These are phyloP conservation scores for Polytrichum formosum DNA, from an alignment of 225 moss, liverwort and hornwort genomes.

Conservation along the genomic window DNA sequence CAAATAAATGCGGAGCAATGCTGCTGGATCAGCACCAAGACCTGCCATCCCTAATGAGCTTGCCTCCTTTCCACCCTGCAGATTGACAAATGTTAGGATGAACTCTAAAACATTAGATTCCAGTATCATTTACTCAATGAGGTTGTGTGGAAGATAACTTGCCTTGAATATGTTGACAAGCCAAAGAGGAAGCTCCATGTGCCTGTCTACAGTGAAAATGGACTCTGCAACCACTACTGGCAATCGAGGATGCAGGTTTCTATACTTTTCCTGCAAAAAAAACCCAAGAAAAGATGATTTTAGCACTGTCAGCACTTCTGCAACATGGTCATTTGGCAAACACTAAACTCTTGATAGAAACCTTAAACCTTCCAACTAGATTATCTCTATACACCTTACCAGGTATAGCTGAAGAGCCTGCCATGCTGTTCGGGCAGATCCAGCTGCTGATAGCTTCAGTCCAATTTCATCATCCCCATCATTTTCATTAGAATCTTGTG, in stretches of 20 bases:
- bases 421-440: slow-evolving; percentile 77
- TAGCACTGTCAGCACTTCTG: not conserved
- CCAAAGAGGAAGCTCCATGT: slow-evolving; percentile 99
- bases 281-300: not conserved
- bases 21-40: slow-evolving; percentile 76
- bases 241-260: slow-evolving; percentile 66
- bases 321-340: not conserved
- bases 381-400: slow-evolving; percentile 24
- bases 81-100: not conserved
- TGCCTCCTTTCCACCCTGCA: slow-evolving; percentile 73
- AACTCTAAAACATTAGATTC: not conserved
- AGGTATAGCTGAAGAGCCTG: slow-evolving; percentile 74
- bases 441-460: slow-evolving; percentile 46
- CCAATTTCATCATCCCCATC: slow-evolving; percentile 32
- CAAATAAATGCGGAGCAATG: slow-evolving; percentile 78
- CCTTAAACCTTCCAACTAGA: not conserved
- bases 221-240: slow-evolving; percentile 85
- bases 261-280: slow-evolving; percentile 65
- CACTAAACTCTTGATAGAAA: not conserved
- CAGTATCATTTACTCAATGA: not conserved
- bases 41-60: slow-evolving; percentile 69
- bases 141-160: slow-evolving; percentile 4
- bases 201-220: slow-evolving; percentile 81
- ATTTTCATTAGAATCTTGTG: slow-evolving; percentile 30
- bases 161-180: slow-evolving; percentile 85